These are phyloP conservation scores for Phylloporus rhodoxanthus DNA, from an alignment of 768 basidiomycete genomes.

Conservation along the genomic window DNA sequence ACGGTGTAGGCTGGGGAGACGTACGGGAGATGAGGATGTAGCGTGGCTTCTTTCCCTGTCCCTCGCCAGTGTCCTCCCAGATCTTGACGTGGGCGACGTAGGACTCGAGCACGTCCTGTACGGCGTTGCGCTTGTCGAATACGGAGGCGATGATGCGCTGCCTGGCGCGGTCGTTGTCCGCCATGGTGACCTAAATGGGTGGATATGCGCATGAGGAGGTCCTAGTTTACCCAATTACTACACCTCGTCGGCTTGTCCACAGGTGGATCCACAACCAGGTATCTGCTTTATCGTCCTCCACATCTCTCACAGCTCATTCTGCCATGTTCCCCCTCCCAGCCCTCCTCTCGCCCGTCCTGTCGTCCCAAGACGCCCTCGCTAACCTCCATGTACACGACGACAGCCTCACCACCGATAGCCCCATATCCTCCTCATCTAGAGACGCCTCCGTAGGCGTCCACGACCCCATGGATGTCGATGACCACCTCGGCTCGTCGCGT, in stretches of 20 bases:
- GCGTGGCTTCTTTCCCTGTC: slow-evolving; percentile 73
- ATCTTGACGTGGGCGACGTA: slow-evolving; percentile 91
- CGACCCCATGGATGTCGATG: slow-evolving; percentile 26
- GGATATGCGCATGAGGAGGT: neutral
- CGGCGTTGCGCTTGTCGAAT: slow-evolving; percentile 66
- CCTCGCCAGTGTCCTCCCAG: slow-evolving; percentile 80
- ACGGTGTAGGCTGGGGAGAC: slow-evolving; percentile 29
- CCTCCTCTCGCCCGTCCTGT: slow-evolving; percentile 20
- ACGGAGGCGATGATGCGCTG: slow-evolving; percentile 78
- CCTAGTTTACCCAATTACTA: neutral
- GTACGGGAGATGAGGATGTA: slow-evolving; percentile 88
- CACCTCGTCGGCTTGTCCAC: neutral
- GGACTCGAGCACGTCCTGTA: slow-evolving; percentile 62
- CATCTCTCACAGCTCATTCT: neutral
- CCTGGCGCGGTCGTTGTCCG: slow-evolving; percentile 46
- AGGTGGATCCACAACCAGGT: slow-evolving; percentile 13
- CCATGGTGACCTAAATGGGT: slow-evolving; percentile 26
- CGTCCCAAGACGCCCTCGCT: slow-evolving; percentile 25
- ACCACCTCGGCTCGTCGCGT: slow-evolving; percentile 18
- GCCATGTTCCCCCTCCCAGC: slow-evolving; percentile 10
- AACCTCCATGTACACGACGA: slow-evolving; percentile 30
- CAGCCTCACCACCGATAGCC: slow-evolving; percentile 24
- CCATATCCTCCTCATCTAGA: slow-evolving; percentile 30
- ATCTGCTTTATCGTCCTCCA: slow-evolving; percentile 8
- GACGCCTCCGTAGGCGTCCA: slow-evolving; percentile 27